Evolutionary conservation across 2,329 filamentous ascomycete genomes (phyloP).

Genomic region (Colletotrichum cereale): DNA sequence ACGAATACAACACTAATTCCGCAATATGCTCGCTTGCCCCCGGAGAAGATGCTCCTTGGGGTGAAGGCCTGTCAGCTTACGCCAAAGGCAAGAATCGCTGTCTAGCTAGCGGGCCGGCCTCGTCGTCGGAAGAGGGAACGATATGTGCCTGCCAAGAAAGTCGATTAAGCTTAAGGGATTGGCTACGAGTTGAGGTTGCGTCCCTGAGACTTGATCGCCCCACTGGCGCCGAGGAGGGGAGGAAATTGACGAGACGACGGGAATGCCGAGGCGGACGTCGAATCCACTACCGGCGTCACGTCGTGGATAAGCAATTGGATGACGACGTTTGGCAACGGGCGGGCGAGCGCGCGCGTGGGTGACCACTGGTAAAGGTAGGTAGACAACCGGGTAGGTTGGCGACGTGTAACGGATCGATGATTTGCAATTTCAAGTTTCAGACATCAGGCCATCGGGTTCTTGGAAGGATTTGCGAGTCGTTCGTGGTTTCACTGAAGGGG

Average conservation of each 20-base stretch:
- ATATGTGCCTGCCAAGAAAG: constrained; percentile 28
- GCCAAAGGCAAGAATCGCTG: not conserved
- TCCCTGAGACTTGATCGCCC: constrained; percentile 22
- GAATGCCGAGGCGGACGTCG: constrained; percentile 23
- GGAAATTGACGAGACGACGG: constrained; percentile 7
- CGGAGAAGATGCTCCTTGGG: not conserved
- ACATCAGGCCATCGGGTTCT: constrained; percentile 41
- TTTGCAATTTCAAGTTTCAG: constrained; percentile 41
- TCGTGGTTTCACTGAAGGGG: constrained; percentile 33
- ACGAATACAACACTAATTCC: constrained; percentile 7
- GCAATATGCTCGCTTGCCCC: constrained; percentile 5
- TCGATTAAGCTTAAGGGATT: constrained; percentile 23
- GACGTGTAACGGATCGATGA: constrained; percentile 22
- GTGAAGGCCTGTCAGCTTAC: not conserved
- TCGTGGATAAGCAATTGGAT: constrained; percentile 27
- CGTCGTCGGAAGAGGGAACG: constrained; percentile 23
- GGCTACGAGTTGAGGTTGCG: constrained; percentile 6
- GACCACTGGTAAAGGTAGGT: constrained; percentile 4
- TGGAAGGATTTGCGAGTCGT: constrained; percentile 32
- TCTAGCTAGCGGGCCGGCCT: not conserved
- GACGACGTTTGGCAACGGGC: constrained; percentile 8
- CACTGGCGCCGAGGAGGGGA: not conserved
- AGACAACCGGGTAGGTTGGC: constrained; percentile 9
- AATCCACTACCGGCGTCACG: constrained; percentile 15
- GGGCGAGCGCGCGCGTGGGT: not conserved